These are phyloP conservation scores for Elymus sibiricus DNA, from an alignment of 176 grass and related monocot species.

Conservation along the genomic window DNA sequence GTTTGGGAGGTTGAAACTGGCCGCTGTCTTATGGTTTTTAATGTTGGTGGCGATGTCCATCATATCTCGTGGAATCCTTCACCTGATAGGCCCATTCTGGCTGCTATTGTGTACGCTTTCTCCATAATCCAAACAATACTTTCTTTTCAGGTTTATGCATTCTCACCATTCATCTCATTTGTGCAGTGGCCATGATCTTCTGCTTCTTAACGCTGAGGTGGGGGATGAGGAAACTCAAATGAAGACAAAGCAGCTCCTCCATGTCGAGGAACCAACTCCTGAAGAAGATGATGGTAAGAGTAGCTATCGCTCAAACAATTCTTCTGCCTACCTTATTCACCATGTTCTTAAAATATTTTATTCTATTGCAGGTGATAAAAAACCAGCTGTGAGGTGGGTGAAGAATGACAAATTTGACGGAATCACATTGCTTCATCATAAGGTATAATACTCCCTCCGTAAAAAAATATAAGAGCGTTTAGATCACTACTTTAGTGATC, in stretches of 20 bases:
- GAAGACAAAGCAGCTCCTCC: slow-evolving; percentile 60
- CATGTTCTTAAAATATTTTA: slow-evolving; percentile 18
- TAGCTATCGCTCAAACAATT: background rate
- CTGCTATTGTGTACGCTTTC: slow-evolving; percentile 70
- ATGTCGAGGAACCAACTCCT: slow-evolving; percentile 35
- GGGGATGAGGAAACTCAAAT: slow-evolving; percentile 70
- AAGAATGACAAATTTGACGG: slow-evolving; percentile 67
- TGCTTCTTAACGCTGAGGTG: slow-evolving; percentile 73
- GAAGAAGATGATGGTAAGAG: slow-evolving; percentile 56
- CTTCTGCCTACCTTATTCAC: background rate
- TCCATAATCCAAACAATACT: background rate
- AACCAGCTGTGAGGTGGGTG: slow-evolving; percentile 78
- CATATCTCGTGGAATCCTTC: slow-evolving; percentile 86
- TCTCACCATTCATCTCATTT: slow-evolving; percentile 33
- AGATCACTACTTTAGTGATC: too few species aligned
- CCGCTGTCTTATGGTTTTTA: slow-evolving; percentile 69
- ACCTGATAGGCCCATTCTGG: slow-evolving; percentile 70
- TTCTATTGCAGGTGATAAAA: slow-evolving; percentile 53
- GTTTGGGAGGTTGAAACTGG: slow-evolving; percentile 96
- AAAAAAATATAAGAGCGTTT: too few species aligned
- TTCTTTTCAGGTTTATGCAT: slow-evolving; percentile 18
- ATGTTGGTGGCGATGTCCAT: slow-evolving; percentile 60
- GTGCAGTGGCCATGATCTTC: slow-evolving; percentile 69
- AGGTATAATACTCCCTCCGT: slow-evolving; percentile 57
- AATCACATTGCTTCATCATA: slow-evolving; percentile 78